Percentiles rank a stretch among this genome's conserved stretches.
These are phyloP conservation scores for Porpolomopsis calyptriformis DNA, from an alignment of 768 basidiomycete species.

Conservation along the genomic window DNA sequence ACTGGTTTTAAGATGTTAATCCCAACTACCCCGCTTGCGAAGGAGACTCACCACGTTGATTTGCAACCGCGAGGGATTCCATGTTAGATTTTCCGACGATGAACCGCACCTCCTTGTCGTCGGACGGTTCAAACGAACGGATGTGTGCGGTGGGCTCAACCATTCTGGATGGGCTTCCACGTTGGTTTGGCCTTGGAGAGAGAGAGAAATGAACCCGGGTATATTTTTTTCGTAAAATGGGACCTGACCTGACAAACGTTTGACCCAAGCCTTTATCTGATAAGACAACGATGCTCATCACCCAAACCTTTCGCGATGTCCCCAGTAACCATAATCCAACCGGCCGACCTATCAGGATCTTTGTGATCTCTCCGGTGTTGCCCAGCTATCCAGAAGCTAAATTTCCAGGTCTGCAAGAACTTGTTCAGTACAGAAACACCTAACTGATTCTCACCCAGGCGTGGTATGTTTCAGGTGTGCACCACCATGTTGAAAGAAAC, in stretches of 20 bases:
- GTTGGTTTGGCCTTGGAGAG: neutral
- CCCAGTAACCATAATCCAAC: constrained; percentile 51
- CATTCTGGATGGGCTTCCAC: constrained; percentile 20
- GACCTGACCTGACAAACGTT: neutral
- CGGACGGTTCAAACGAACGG: constrained; percentile 38
- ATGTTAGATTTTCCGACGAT: constrained; percentile 54
- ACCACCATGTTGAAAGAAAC: neutral
- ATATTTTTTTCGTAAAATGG: too few species aligned
- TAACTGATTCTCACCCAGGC: constrained; percentile 30
- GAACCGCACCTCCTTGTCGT: constrained; percentile 55
- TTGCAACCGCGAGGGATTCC: constrained; percentile 59
- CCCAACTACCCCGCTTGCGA: neutral
- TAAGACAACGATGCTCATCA: constrained; percentile 60
- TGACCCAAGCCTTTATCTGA: neutral
- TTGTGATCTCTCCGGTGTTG: constrained; percentile 68
- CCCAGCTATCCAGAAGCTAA: constrained; percentile 82
- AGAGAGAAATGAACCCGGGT: neutral
- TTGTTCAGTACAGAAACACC: neutral
- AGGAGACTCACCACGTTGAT: constrained; percentile 38
- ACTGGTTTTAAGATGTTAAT: constrained; percentile 23
- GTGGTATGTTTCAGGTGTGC: constrained; percentile 71
- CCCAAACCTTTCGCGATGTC: constrained; percentile 67
- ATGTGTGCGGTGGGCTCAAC: constrained; percentile 36
- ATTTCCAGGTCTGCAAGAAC: constrained; percentile 57
- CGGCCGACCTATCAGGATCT: constrained; percentile 65